Evolutionary conservation across 176 grass and related monocot species (phyloP).

Genomic region (Musa acuminata): DNA sequence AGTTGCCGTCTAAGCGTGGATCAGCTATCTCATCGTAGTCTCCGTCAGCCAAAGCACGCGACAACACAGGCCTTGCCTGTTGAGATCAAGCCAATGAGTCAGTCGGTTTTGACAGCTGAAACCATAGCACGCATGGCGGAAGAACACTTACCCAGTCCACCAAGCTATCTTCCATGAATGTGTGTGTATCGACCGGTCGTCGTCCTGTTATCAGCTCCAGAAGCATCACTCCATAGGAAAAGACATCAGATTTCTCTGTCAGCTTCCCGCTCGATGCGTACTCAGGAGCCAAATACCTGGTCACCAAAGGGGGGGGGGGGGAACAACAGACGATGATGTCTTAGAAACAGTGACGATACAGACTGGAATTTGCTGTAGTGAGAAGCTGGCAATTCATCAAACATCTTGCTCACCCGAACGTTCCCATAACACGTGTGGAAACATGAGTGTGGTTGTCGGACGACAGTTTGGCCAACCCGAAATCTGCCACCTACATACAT

Average conservation of each 20-base stretch:
- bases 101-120: not conserved
- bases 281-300: slow-evolving; percentile 19
- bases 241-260: slow-evolving; percentile 18
- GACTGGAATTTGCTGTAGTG: no score
- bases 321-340: not conserved
- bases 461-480: slow-evolving; percentile 64
- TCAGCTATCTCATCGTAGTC: slow-evolving; percentile 53
- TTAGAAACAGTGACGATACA: not conserved
- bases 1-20: slow-evolving; percentile 35
- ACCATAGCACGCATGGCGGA: not conserved
- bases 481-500: slow-evolving; percentile 49
- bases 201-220: slow-evolving; percentile 17
- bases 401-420: slow-evolving; percentile 41
- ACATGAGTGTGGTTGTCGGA: slow-evolving; percentile 49
- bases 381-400: not conserved
- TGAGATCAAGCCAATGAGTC: not conserved
- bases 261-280: slow-evolving; percentile 20
- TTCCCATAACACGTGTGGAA: slow-evolving; percentile 69
- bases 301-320: no score
- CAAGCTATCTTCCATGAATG: slow-evolving; percentile 16
- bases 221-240: slow-evolving; percentile 19
- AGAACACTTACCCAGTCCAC: slow-evolving; percentile 5
- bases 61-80: slow-evolving; percentile 45
- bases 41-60: slow-evolving; percentile 44
- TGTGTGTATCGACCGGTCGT: slow-evolving; percentile 10